Evolutionary conservation across 1,284 basidiomycete genomes (phyloP), one percentile per base, ranked within the genome.

Genomic region (Tilletia horrida): DNA sequence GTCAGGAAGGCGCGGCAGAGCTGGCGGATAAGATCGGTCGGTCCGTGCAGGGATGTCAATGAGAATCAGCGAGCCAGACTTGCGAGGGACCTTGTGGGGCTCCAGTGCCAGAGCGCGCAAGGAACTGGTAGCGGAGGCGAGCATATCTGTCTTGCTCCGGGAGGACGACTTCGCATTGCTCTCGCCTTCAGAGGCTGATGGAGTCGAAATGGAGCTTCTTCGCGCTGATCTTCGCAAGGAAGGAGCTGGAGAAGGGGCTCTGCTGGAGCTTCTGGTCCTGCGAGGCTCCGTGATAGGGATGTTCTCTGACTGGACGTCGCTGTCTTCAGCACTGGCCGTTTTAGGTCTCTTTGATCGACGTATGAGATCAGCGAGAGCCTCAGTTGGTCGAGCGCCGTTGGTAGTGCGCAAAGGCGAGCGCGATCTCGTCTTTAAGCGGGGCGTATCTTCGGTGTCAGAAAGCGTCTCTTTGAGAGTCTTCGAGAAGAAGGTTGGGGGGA

Each of bases 311-410:
- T 40, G 35, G 35, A 40, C 35, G 6, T 40, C 35, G 11, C 35
- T 40, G 11, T 40, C 35, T 4, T 40, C 35, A 11, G 6, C 35
- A 40, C 35, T 40, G 50, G n/a, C 6, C 27, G 21, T 52, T 27
- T 27, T 52, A 14, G n/a, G 21, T n/a, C 50, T 21, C 50, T 52
- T 52, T 1, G 50, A 52, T 13, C 50, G 18, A 7, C 50, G 50
- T 23, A 52, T 52, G 50, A 52, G n/a, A 16, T 52, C 50, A 27
- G 50, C 50, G n/a, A 52, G 50, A 7, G 50, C 50, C 25, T 52
- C 50, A 21, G 50, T 52, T 14, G 50, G 50, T 25, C 50, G 50
- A 14, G 50, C 50, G 3, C 50, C 50, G 23, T 52, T 52, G 23
- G 50, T 52, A 4, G 50, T 52, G 21, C 18, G 50, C 21, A 52